Conservation (phyloP, 805 yeast genomes). For the Metschnikowia corniflorae region DNA sequence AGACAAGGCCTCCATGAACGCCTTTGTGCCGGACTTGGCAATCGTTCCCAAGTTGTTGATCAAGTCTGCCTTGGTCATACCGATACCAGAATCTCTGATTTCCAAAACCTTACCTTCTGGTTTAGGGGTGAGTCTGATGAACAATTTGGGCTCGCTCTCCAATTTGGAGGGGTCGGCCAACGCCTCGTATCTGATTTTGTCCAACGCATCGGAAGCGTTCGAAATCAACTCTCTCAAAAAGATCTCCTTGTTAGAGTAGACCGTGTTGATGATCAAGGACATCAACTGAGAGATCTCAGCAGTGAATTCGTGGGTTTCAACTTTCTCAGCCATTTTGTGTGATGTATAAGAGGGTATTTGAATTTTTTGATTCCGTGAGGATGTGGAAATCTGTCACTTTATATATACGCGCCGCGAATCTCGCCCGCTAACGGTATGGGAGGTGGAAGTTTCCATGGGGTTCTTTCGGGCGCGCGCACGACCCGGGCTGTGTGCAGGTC, state of each 20-base stretch:
- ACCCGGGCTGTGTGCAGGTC: too few species aligned
- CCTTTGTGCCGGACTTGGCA: constrained; percentile 99
- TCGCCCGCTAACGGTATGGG: neutral
- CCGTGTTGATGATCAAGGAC: constrained; percentile 99
- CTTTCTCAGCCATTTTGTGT: constrained; percentile 45
- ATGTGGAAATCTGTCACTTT: constrained; percentile 1
- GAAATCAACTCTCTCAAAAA: constrained; percentile 98
- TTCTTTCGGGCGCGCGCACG: constrained; percentile 22
- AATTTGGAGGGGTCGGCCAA: constrained; percentile 86
- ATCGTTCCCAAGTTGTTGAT: constrained; percentile 99
- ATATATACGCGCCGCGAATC: constrained; percentile 3
- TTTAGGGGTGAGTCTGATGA: constrained; percentile 95
- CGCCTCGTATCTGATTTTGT: constrained; percentile 96
- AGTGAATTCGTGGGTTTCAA: constrained; percentile 93
- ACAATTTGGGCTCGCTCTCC: constrained; percentile 93
- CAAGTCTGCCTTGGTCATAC: constrained; percentile 99
- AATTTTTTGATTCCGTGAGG: neutral
- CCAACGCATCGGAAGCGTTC: constrained; percentile 98
- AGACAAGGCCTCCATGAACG: constrained; percentile 98
- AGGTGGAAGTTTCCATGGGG: constrained; percentile 29
- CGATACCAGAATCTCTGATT: constrained; percentile 99
- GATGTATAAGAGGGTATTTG: neutral
- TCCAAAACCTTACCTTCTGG: constrained; percentile 93
- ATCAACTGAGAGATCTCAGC: constrained; percentile 99
- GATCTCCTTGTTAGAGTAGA: constrained; percentile 98